A percentile compares a stretch with the other conserved stretches of the same genome.
These are phyloP conservation scores for Oenanthe sinensis DNA, from an alignment of 129 eudicot species.

Conservation along the genomic window DNA sequence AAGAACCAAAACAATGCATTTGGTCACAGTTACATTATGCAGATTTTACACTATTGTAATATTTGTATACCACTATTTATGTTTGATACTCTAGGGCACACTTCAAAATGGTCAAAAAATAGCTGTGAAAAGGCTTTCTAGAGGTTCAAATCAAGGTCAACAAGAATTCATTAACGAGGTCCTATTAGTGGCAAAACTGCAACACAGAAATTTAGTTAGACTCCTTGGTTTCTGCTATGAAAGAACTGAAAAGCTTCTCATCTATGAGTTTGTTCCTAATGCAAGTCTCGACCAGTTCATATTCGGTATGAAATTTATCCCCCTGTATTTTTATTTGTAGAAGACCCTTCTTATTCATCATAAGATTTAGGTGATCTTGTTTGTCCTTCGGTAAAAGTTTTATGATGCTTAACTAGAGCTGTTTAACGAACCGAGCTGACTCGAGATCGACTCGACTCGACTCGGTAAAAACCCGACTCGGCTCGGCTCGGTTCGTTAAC, in stretches of 20 bases:
- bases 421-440: too few relatives aligned
- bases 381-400: not conserved
- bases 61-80: too few relatives aligned
- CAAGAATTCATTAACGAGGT: not conserved
- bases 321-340: too few relatives aligned
- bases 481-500: too few relatives aligned
- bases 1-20: not conserved
- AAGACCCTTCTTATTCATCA: not conserved
- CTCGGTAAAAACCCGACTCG: too few relatives aligned
- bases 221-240: not conserved
- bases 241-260: conserved; percentile 6
- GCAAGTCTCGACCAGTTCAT: conserved; percentile 1
- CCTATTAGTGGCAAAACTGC: not conserved
- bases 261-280: not conserved
- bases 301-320: not conserved
- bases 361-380: not conserved
- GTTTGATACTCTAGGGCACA: not conserved
- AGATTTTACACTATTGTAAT: not conserved
- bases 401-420: not conserved
- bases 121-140: conserved; percentile 3
- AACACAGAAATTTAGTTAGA: conserved; percentile 1
- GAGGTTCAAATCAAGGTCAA: conserved; percentile 6
- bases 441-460: too few relatives aligned
- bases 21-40: not conserved
- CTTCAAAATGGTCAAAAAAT: conserved; percentile 1